A percentile compares a stretch with the other conserved stretches of the same genome.
Conservation (phyloP, 805 yeast species). For the Ogataea nitratoaversa region DNA sequence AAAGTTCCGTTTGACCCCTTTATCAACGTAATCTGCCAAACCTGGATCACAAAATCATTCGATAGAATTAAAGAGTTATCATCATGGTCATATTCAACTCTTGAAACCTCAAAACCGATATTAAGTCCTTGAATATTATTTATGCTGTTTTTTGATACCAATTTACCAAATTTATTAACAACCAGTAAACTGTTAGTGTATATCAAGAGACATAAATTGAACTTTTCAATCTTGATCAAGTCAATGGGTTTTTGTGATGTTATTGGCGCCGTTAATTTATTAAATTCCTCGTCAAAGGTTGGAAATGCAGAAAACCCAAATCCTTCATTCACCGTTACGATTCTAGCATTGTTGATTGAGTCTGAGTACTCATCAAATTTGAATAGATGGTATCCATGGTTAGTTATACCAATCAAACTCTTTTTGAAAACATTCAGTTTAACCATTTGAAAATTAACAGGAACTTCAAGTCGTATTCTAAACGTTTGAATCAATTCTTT, state of each 20-base stretch:
- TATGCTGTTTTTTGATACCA: not conserved
- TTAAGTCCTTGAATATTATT: not conserved
- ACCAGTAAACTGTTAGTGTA: not conserved
- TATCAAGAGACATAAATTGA: not conserved
- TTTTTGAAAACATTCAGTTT: not conserved
- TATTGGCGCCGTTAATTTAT: not conserved
- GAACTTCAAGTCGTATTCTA: not conserved
- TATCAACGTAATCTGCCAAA: conserved; percentile 1
- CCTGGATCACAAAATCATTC: not conserved
- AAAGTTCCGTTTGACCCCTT: too few species aligned
- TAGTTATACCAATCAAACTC: not conserved
- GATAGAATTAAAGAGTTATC: not conserved
- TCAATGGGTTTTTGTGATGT: not conserved
- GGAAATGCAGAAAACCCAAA: conserved; percentile 3
- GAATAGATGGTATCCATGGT: not conserved
- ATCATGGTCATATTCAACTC: not conserved
- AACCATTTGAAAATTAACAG: not conserved
- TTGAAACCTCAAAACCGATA: not conserved
- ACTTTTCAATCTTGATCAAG: not conserved
- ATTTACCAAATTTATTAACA: not conserved
- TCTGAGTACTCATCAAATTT: too few species aligned
- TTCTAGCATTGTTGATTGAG: not conserved
- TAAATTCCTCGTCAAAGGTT: not conserved
- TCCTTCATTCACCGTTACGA: conserved; percentile 3
- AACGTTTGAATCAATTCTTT: not conserved